Conservation (phyloP, 805 yeast species). For the Candida koratica region DNA sequence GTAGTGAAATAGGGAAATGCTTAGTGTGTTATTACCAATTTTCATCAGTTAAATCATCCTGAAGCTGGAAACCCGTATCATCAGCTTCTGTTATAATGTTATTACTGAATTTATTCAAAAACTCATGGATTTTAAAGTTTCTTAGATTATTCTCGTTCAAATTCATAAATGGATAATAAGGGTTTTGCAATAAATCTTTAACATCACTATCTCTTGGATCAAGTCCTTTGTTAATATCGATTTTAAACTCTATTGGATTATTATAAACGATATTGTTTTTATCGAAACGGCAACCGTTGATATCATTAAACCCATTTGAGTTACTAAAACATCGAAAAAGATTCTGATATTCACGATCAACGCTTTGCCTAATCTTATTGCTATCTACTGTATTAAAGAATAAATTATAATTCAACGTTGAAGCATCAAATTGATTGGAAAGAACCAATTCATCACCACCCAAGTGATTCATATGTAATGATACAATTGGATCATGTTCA, state of each 20-base stretch:
- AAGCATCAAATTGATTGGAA: neutral
- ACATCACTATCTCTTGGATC: conserved; percentile 10
- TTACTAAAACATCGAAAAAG: neutral
- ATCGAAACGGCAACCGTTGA: neutral
- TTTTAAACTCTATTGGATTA: neutral
- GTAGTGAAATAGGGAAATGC: no score
- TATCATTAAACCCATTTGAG: neutral
- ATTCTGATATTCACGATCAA: neutral
- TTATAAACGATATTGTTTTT: neutral
- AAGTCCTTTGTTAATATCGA: conserved; percentile 8
- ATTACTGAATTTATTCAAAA: conserved; percentile 5
- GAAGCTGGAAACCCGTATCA: conserved; percentile 9
- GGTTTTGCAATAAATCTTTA: conserved; percentile 2
- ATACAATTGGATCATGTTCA: conserved; percentile 6
- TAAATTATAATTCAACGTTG: conserved; percentile 1
- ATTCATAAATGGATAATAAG: conserved; percentile 4
- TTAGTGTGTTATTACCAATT: conserved; percentile 3
- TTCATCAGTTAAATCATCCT: conserved; percentile 11
- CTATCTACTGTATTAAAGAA: conserved; percentile 5
- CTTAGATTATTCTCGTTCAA: conserved; percentile 7
- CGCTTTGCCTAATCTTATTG: neutral
- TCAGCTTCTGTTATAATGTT: conserved; percentile 1
- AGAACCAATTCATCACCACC: conserved; percentile 8
- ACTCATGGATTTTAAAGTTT: conserved; percentile 8
- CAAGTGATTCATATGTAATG: conserved; percentile 6